Base-by-base conservation (phyloP, 1,284 basidiomycete species). In the Mycosarcoma mackinlayi region DNA sequence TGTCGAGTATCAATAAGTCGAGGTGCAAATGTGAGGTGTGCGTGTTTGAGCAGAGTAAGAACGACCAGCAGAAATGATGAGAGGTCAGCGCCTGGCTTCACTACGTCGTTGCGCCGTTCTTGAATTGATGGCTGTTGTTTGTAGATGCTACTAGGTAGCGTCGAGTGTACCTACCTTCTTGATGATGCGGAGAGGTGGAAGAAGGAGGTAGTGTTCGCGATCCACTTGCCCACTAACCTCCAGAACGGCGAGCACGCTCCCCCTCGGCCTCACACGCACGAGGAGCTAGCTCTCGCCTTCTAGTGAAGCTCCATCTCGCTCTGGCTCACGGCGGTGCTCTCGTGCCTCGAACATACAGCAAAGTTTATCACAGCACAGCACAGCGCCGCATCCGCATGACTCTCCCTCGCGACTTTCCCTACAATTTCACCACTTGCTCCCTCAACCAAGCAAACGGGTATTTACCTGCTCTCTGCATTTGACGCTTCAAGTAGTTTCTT, bases 171-270 rank as follows among this genome's bases (percentile, higher is more conserved):
- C 58, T 71, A 66, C 68, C 62, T 71, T 71, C 68, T 71, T 71
- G 68, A 66, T 71, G 68, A 61, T 71, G 62, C 58, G 68, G 58
- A 66, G 63, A 61, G 68, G 68, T 66, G 60, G 49, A 66, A 56
- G 67, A 62, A 55, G 52, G 53, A 54, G 41, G 33, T 40, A 46
- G 49, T 30, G 40, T 38, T 53, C 57, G 54, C 48, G 49, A 51
- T 55, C 65, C 21, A 42, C 33, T 28, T 52, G 46, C 44, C 50
- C 33, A 39, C 37, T 47, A 37, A 60, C 47, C 63, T 61, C 46
- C n/a, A 18, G 38, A 55, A 52, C 49, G 44, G 41, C 44, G 48
- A 52, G 6, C 28, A 40, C 33, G 35, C 46, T 38, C 41, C 21
- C 45, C 34, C 44, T 23, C 30, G n/a, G n/a, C 21, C 48, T 31